Evolutionary conservation across 768 basidiomycete genomes (phyloP).

Genomic region (Leccinellum rugosiceps): DNA sequence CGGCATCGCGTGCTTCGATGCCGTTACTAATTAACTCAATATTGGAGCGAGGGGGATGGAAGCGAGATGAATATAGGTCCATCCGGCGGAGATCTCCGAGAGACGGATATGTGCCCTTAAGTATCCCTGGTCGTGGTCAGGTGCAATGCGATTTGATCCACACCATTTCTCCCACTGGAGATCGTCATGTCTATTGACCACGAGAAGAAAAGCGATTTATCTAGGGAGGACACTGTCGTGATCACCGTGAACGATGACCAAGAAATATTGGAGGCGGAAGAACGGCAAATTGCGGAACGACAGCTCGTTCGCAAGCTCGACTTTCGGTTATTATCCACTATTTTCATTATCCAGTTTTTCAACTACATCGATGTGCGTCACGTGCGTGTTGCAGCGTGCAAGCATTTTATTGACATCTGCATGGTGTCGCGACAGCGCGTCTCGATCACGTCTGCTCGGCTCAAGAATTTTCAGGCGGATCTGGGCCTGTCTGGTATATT

Average conservation of each 20-base stretch:
- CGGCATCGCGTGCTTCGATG: too few species aligned
- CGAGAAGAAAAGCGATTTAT: constrained; percentile 15
- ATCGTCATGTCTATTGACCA: constrained; percentile 11
- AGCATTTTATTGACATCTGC: not conserved
- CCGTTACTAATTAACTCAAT: too few species aligned
- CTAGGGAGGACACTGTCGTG: not conserved
- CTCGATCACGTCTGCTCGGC: constrained; percentile 45
- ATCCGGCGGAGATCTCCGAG: not conserved
- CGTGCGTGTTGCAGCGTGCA: not conserved
- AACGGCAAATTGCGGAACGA: constrained; percentile 13
- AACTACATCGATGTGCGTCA: constrained; percentile 61
- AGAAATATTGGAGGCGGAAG: not conserved
- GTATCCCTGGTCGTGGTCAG: not conserved
- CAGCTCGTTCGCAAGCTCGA: constrained; percentile 56
- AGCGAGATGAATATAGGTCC: too few species aligned
- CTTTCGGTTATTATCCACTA: constrained; percentile 50
- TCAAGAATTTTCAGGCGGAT: constrained; percentile 50
- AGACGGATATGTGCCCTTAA: not conserved
- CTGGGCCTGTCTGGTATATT: constrained; percentile 41
- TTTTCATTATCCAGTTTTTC: constrained; percentile 60
- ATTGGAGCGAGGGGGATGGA: too few species aligned
- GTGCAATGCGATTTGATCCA: not conserved
- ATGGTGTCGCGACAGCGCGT: constrained; percentile 35
- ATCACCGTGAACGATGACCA: not conserved
- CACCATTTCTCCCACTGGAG: not conserved